Percentiles rank a stretch among this genome's conserved stretches.
Evolutionary conservation across 2,329 filamentous ascomycete genomes (phyloP).

Genomic region (Calcarisporium arbuscula): DNA sequence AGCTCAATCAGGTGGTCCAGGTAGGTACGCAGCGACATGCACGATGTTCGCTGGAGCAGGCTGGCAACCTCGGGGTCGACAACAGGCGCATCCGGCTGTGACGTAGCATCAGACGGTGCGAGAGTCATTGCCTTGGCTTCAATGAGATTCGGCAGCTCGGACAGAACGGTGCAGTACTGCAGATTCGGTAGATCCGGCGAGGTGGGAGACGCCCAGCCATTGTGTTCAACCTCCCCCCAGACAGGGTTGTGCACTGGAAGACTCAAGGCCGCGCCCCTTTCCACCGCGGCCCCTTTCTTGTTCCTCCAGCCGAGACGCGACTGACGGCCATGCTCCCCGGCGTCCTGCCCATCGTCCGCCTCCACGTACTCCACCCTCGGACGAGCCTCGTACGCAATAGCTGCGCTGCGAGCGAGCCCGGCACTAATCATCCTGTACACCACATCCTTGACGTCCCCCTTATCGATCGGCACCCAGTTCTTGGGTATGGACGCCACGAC

Average conservation of each 20-base stretch:
- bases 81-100: conserved; percentile 30
- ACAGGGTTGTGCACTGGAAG: conserved; percentile 46
- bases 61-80: conserved; percentile 64
- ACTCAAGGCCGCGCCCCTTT: conserved; percentile 34
- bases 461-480: conserved; percentile 77
- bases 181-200: conserved; percentile 69
- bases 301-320: neutral
- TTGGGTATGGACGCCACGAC: conserved; percentile 80
- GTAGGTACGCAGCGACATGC: conserved; percentile 76
- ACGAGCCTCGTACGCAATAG: conserved; percentile 64
- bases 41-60: conserved; percentile 62
- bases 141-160: conserved; percentile 81
- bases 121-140: conserved; percentile 90
- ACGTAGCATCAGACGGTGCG: conserved; percentile 50
- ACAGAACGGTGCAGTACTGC: conserved; percentile 75
- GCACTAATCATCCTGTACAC: conserved; percentile 72
- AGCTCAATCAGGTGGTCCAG: conserved; percentile 63
- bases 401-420: conserved; percentile 68
- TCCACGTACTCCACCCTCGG: conserved; percentile 20
- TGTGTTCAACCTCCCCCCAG: conserved; percentile 82
- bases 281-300: conserved; percentile 31
- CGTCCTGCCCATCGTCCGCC: conserved; percentile 11
- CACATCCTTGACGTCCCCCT: conserved; percentile 69
- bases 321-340: conserved; percentile 12
- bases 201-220: conserved; percentile 80